A percentile compares a stretch with the other conserved stretches of the same genome.
phyloP scores from a whole-genome alignment of 2,329 filamentous ascomycete genomes.

The Aspergillus glaucus region DNA sequence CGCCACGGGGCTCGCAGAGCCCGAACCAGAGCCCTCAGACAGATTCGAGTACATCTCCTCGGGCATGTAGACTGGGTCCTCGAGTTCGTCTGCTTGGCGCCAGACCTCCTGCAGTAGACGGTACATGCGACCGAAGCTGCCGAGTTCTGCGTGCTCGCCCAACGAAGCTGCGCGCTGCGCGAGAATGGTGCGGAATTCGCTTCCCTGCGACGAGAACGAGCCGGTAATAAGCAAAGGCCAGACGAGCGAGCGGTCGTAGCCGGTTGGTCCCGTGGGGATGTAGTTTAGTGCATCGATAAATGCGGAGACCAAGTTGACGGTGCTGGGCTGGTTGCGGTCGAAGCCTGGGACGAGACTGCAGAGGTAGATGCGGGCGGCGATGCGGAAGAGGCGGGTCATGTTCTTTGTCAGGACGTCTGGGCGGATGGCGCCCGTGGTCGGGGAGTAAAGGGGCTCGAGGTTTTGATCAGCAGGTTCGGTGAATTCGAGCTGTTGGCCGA shows the following conservation, averaged over 20 bases:
- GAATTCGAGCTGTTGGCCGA: slow-evolving; percentile 77
- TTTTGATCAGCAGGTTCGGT: slow-evolving; percentile 64
- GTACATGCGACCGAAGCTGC: slow-evolving; percentile 78
- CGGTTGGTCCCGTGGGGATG: slow-evolving; percentile 73
- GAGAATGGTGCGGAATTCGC: slow-evolving; percentile 71
- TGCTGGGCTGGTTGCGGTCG: slow-evolving; percentile 66
- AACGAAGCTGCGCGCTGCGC: slow-evolving; percentile 67
- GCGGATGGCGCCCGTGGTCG: slow-evolving; percentile 63
- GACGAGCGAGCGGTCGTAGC: slow-evolving; percentile 83
- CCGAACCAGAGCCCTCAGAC: neutral
- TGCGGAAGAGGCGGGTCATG: slow-evolving; percentile 83
- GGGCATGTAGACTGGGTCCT: slow-evolving; percentile 6
- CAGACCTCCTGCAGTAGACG: slow-evolving; percentile 77
- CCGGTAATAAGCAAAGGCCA: slow-evolving; percentile 92
- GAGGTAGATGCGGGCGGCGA: slow-evolving; percentile 92
- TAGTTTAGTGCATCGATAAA: slow-evolving; percentile 69
- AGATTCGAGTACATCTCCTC: neutral
- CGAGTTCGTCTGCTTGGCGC: slow-evolving; percentile 61
- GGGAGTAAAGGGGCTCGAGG: slow-evolving; percentile 52
- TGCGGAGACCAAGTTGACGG: slow-evolving; percentile 69
- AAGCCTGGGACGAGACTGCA: slow-evolving; percentile 90
- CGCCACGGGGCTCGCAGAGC: slow-evolving; percentile 6
- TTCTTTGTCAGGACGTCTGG: slow-evolving; percentile 80
- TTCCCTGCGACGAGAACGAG: slow-evolving; percentile 65
- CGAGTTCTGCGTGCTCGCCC: slow-evolving; percentile 69